Evolutionary conservation across 768 basidiomycete genomes (phyloP).

Genomic region (Lyophyllum shimeji): DNA sequence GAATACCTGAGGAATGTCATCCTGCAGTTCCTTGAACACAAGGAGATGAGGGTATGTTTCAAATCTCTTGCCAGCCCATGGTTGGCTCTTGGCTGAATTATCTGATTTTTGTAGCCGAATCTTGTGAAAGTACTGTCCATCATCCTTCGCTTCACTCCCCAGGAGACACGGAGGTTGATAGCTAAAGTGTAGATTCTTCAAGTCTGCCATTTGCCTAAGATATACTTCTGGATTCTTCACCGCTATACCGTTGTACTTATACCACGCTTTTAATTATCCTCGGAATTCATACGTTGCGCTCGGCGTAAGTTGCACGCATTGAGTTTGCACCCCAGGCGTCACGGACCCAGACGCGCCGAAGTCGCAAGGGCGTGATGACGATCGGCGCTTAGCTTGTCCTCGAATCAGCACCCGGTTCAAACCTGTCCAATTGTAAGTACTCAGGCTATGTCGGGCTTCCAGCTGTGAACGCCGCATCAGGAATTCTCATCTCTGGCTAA

Average conservation of each 20-base stretch:
- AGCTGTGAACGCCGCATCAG: not conserved
- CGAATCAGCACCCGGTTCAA: no score
- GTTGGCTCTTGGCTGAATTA: not conserved
- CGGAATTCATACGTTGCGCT: no score
- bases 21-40: slow-evolving; percentile 95
- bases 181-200: slow-evolving; percentile 67
- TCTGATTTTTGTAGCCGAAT: slow-evolving; percentile 12
- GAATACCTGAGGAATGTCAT: slow-evolving; percentile 97
- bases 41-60: slow-evolving; percentile 89
- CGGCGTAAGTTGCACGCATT: no score
- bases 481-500: not conserved
- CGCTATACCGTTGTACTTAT: not conserved
- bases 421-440: no score
- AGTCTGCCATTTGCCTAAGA: not conserved
- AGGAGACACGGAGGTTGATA: slow-evolving; percentile 86
- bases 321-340: no score
- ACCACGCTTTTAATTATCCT: not conserved
- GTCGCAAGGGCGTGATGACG: no score
- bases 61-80: not conserved
- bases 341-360: no score
- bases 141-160: slow-evolving; percentile 92
- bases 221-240: not conserved
- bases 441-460: no score
- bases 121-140: slow-evolving; percentile 90
- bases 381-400: not conserved